phyloP scores from a whole-genome alignment of 768 basidiomycete species.

The Suillus subalutaceus region DNA sequence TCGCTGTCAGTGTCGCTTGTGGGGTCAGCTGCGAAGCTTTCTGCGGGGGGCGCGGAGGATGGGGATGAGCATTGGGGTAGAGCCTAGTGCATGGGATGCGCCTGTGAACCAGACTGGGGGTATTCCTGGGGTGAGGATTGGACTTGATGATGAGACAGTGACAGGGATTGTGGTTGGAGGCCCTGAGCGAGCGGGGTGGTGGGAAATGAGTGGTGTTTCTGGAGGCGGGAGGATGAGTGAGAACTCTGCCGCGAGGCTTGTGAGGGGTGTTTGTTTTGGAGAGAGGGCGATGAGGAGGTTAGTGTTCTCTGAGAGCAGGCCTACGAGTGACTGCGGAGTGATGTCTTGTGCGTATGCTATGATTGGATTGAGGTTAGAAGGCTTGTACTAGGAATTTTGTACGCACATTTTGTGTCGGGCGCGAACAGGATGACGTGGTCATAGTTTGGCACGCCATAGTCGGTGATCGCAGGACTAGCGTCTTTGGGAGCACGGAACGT shows the following conservation, averaged over 20 bases:
- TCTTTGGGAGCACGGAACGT: slow-evolving; percentile 88
- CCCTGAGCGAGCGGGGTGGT: slow-evolving; percentile 78
- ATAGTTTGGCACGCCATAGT: slow-evolving; percentile 75
- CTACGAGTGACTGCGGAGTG: slow-evolving; percentile 78
- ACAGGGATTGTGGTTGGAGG: slow-evolving; percentile 69
- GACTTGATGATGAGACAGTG: slow-evolving; percentile 40
- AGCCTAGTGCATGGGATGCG: slow-evolving; percentile 61
- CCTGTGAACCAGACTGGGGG: slow-evolving; percentile 80
- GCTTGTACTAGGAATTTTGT: neutral
- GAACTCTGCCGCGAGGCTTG: slow-evolving; percentile 88
- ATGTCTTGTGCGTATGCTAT: slow-evolving; percentile 74
- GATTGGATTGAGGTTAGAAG: slow-evolving; percentile 4
- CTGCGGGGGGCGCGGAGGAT: slow-evolving; percentile 78
- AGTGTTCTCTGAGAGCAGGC: slow-evolving; percentile 66
- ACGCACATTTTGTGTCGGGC: slow-evolving; percentile 79
- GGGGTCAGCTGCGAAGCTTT: slow-evolving; percentile 77
- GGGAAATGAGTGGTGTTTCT: slow-evolving; percentile 80
- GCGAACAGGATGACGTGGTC: slow-evolving; percentile 87
- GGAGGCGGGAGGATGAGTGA: slow-evolving; percentile 87
- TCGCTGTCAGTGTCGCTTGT: slow-evolving; percentile 24
- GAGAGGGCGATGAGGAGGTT: slow-evolving; percentile 88
- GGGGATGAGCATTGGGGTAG: slow-evolving; percentile 80
- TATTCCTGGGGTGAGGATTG: slow-evolving; percentile 50
- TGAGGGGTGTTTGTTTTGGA: slow-evolving; percentile 70
- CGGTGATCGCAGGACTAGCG: slow-evolving; percentile 61